Base-by-base conservation (phyloP, 768 basidiomycete species). In the Hydnum rufescens region DNA sequence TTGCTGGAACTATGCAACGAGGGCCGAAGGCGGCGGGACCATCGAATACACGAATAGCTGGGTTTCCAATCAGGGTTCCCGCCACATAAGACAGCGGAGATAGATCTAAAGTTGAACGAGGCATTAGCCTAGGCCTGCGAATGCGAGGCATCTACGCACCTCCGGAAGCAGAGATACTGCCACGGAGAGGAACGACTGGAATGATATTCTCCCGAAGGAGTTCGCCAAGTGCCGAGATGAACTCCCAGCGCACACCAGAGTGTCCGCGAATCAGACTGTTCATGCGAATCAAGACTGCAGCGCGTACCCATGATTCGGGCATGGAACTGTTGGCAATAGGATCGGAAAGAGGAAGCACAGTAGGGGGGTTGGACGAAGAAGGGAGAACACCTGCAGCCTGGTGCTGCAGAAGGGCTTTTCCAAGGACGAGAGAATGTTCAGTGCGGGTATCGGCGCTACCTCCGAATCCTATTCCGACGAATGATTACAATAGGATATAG, bases 211-310 rank as follows among this genome's bases (percentile, higher is more conserved):
- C 75, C 30, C 69, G 66, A 36, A 92, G 73, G 42, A 88, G 71
- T 19, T 74, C 71, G 55, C 72, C 74, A 76, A 92, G 86, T 60
- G 78, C 77, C 63, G 83, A 71, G 54, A 90, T 74, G 49, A 90
- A 74, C 55, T 80, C 76, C 74, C 78, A 78, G 32, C 86, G 74
- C 8, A 92, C 77, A 31, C 82, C 88, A 22, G 84, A 87, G 65
- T 90, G 88, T 0, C 86, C 87, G 4, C 87, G 79, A 51, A 87
- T 77, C 42, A 92, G 75, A 3, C 84, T 87, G 65, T 90, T 92
- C 72, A 85, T 80, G 58, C 87, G 82, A 58, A 92, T 72, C 5
- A 87, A 66, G 60, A 90, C 86, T 1, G 87, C 84, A 8, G 81
- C 87, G 51, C 87, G 78, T 30, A 88, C 85, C 82, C 88, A 88